A percentile compares a stretch with the other conserved stretches of the same genome.
Evolutionary conservation across 805 yeast species (phyloP).

Genomic region (Metschnikowia lachancei): DNA sequence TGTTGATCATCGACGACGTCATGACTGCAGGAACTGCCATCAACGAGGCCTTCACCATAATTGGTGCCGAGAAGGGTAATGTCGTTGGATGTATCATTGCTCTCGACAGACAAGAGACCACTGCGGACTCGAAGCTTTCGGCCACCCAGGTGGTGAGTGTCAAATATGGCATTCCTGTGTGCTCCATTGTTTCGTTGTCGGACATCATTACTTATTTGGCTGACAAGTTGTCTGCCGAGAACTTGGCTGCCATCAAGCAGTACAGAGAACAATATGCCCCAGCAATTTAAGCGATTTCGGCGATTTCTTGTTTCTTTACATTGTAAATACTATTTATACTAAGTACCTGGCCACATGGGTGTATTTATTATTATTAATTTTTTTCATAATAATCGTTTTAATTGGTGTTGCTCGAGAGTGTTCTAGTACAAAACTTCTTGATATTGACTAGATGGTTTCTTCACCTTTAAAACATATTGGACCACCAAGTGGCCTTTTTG

Average conservation of each 20-base stretch:
- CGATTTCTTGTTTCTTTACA: no score
- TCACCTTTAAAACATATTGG: no score
- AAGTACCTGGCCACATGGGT: no score
- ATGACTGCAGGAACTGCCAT: slow-evolving; percentile 99
- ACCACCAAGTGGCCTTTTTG: no score
- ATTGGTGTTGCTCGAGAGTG: no score
- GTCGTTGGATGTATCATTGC: slow-evolving; percentile 87
- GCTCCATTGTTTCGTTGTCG: slow-evolving; percentile 71
- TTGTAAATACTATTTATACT: no score
- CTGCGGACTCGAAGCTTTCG: slow-evolving; percentile 59
- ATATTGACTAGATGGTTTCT: no score
- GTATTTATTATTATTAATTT: no score
- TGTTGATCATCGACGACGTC: slow-evolving; percentile 91
- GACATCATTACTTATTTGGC: slow-evolving; percentile 69
- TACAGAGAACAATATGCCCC: slow-evolving; percentile 56
- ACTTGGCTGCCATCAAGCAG: slow-evolving; percentile 54
- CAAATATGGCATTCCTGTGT: slow-evolving; percentile 75
- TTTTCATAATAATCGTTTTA: no score
- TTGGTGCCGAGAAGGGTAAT: slow-evolving; percentile 62
- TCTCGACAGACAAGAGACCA: slow-evolving; percentile 92
- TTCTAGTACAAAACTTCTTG: no score
- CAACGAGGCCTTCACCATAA: slow-evolving; percentile 86
- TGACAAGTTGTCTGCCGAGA: slow-evolving; percentile 54
- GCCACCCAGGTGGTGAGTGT: slow-evolving; percentile 80
- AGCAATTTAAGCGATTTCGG: slow-evolving; percentile 3